Evolutionary conservation across 257 asterid genomes (phyloP), one percentile per base, ranked within the genome.

Genomic region (Apocynum venetum): DNA sequence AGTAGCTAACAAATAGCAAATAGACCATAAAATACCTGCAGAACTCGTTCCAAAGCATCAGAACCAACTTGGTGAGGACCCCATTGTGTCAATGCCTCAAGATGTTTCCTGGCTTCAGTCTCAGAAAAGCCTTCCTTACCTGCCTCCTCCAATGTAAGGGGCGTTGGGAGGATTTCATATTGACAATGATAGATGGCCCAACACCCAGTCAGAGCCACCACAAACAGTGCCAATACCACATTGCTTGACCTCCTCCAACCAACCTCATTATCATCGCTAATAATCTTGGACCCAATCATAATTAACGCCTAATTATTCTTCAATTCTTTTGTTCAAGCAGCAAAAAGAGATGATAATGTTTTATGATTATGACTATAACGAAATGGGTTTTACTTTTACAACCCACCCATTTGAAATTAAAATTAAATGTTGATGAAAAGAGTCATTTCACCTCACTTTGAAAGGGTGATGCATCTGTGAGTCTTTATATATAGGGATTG

Each of bases 31-130:
- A 47, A 17, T 87, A 94, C 97, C 97, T 92, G 84, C 76, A 95
- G 10, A 74, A 97, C 97, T 63, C 48, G 85, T 79, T 89, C 89
- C 2, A 95, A 84, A 74, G 94, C 90, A 80, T 85, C 82, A 46
- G 99, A 95, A 75, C 91, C 97, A 83, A 95, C 96, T 13, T 94
- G 88, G 81, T 93, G 99, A 0, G 99, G 99, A 68, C 99, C 99
- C 49, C 93, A 82, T 78, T 69, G 85, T 66, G 94, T 77, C 90
- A 95, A 84, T 4, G 91, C 94, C 75, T 77, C 57, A 12, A 93
- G 97, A 77, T 93, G 99, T 82, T 88, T 87, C 88, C 93, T 82
- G 25, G 97, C 97, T 87, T 88, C 97, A 4, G 84, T 74, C 91
- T 95, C 99, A 6, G 99, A 90, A 72, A 95, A 95, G 3, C 98